These are phyloP conservation scores for Mycena metata DNA, from an alignment of 768 basidiomycete genomes.

Conservation along the genomic window DNA sequence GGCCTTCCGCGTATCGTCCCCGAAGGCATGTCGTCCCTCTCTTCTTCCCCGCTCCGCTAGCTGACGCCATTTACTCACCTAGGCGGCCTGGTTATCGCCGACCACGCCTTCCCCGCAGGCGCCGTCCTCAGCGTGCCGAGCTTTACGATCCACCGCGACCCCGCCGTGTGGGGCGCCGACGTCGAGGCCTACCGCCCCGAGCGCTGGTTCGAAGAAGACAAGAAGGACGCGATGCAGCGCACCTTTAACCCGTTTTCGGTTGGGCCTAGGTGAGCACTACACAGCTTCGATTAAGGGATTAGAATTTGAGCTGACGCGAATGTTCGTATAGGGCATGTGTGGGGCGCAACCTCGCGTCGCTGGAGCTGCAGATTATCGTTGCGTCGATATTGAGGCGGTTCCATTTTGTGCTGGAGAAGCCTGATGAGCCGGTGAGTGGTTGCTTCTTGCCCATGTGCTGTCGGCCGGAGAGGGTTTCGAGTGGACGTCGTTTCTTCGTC, in stretches of 20 bases:
- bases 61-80: constrained; percentile 80
- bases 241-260: constrained; percentile 90
- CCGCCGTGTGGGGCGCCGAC: constrained; percentile 82
- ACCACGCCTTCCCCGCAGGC: constrained; percentile 77
- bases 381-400: constrained; percentile 85
- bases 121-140: constrained; percentile 84
- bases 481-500: too few relatives aligned
- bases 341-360: constrained; percentile 82
- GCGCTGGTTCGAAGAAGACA: constrained; percentile 84
- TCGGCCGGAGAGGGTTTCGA: too few relatives aligned
- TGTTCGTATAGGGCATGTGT: constrained; percentile 75
- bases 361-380: constrained; percentile 86
- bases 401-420: constrained; percentile 75
- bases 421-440: constrained; percentile 52
- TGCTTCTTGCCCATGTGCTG: too few relatives aligned
- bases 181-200: constrained; percentile 83
- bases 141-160: constrained; percentile 86
- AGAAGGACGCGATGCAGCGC: constrained; percentile 66
- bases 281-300: too few relatives aligned
- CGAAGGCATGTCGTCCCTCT: constrained; percentile 55
- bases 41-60: constrained; percentile 89
- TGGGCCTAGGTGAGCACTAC: constrained; percentile 75
- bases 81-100: constrained; percentile 75
- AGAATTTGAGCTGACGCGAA: not conserved
- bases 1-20: constrained; percentile 88